These are phyloP conservation scores for Lentinus brumalis DNA, from an alignment of 768 basidiomycete species.

Conservation along the genomic window DNA sequence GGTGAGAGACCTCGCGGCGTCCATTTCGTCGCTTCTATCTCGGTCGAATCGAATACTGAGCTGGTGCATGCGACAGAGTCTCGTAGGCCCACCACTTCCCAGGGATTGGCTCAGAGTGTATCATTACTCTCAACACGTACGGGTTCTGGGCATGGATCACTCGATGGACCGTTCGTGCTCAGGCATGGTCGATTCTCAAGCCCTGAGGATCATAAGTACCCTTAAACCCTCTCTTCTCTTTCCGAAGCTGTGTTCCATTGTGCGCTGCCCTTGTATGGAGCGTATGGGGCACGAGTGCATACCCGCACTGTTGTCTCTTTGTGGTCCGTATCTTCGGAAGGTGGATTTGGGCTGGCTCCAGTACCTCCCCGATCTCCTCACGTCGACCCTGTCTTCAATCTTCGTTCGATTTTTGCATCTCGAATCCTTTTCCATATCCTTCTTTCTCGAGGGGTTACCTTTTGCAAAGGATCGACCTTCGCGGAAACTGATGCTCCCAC, in stretches of 20 bases:
- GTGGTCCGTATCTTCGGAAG: not conserved
- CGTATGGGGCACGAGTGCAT: not conserved
- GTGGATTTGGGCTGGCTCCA: not conserved
- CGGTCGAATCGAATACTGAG: too few relatives aligned
- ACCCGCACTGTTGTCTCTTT: not conserved
- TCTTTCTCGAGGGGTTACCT: not conserved
- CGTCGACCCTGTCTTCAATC: not conserved
- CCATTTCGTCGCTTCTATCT: too few relatives aligned
- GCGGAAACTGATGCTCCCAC: not conserved
- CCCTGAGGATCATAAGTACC: too few relatives aligned
- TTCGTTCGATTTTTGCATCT: not conserved
- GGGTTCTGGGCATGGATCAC: too few relatives aligned
- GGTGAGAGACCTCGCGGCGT: too few relatives aligned
- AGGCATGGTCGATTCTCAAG: too few relatives aligned
- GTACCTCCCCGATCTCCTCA: not conserved
- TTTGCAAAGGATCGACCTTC: not conserved
- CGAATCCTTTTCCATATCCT: not conserved
- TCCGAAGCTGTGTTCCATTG: not conserved
- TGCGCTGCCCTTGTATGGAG: not conserved
- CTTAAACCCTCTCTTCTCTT: not conserved
- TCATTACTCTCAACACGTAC: too few relatives aligned
- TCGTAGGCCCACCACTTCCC: too few relatives aligned
- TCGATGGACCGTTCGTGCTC: too few relatives aligned
- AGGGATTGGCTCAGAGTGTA: too few relatives aligned
- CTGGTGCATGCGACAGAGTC: too few relatives aligned